These are phyloP conservation scores for Lobosporangium transversale DNA, from an alignment of 192 early-diverging fungal genomes.

Conservation along the genomic window DNA sequence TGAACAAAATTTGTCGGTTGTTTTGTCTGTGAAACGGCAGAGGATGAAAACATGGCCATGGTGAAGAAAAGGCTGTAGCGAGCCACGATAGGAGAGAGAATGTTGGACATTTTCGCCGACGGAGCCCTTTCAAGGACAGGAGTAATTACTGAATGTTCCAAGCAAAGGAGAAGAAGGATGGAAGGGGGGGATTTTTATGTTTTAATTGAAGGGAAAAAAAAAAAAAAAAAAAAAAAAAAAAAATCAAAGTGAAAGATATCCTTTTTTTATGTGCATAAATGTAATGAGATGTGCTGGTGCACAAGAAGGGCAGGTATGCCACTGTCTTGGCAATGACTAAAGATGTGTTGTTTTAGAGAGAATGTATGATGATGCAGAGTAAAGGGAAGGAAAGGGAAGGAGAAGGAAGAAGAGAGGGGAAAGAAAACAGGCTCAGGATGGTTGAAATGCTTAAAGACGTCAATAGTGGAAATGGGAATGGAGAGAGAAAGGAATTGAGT, in stretches of 20 bases:
- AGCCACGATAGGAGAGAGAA: conserved; percentile 38
- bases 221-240: background rate
- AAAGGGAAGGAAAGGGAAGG: background rate
- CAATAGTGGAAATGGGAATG: too few relatives aligned
- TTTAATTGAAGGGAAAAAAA: background rate
- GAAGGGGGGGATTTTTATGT: too few relatives aligned
- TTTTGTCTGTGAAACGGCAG: conserved; percentile 18
- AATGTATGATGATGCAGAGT: background rate
- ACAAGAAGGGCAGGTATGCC: conserved; percentile 5
- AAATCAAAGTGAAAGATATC: background rate
- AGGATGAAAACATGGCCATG: conserved; percentile 34
- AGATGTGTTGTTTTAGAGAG: background rate
- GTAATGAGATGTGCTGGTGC: background rate
- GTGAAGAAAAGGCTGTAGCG: conserved; percentile 47
- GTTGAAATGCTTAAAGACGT: too few relatives aligned
- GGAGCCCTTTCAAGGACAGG: background rate
- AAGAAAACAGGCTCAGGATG: background rate
- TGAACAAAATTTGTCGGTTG: conserved; percentile 42
- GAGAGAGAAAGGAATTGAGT: background rate
- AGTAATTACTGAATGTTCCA: too few relatives aligned
- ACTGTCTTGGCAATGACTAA: conserved; percentile 1
- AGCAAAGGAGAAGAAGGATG: too few relatives aligned
- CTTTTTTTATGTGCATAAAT: background rate
- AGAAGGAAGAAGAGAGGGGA: background rate
- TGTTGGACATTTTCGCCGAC: conserved; percentile 25